phyloP scores from a whole-genome alignment of 768 basidiomycete species.

The Pleurotus eryngii region DNA sequence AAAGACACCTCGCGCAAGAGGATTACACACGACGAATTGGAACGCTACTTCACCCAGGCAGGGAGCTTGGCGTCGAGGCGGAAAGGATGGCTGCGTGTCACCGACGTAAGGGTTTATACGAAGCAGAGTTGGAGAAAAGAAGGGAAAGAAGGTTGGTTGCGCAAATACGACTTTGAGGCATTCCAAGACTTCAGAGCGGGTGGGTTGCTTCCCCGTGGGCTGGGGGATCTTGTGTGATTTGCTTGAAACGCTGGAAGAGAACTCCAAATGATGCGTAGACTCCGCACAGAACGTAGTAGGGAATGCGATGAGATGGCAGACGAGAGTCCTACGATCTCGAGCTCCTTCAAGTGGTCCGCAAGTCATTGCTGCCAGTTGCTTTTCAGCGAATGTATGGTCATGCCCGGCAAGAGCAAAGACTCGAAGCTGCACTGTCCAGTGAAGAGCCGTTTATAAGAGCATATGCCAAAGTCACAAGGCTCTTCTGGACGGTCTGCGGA shows the following conservation, averaged over 20 bases:
- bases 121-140: slow-evolving; percentile 12
- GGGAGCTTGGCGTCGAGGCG: slow-evolving; percentile 19
- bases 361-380: not conserved
- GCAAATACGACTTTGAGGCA: slow-evolving; percentile 18
- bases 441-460: too few relatives aligned
- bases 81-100: slow-evolving; percentile 12
- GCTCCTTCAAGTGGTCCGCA: slow-evolving; percentile 10
- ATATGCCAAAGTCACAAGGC: too few relatives aligned
- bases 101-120: slow-evolving; percentile 7
- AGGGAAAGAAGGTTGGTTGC: slow-evolving; percentile 23
- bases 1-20: slow-evolving; percentile 25
- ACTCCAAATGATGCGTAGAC: slow-evolving; percentile 19
- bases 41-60: slow-evolving; percentile 12
- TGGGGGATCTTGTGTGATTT: slow-evolving; percentile 23
- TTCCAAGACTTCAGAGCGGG: slow-evolving; percentile 17
- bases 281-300: slow-evolving; percentile 18
- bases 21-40: slow-evolving; percentile 16
- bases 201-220: slow-evolving; percentile 21
- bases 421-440: too few relatives aligned
- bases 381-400: not conserved
- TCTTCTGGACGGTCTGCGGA: too few relatives aligned
- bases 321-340: slow-evolving; percentile 22
- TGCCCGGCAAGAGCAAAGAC: not conserved
- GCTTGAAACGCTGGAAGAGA: slow-evolving; percentile 19
- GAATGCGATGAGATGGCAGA: slow-evolving; percentile 22